A percentile compares a stretch with the other conserved stretches of the same genome.
These are phyloP conservation scores for Colletotrichum lupini DNA, from an alignment of 2,329 filamentous ascomycete genomes.

Conservation along the genomic window DNA sequence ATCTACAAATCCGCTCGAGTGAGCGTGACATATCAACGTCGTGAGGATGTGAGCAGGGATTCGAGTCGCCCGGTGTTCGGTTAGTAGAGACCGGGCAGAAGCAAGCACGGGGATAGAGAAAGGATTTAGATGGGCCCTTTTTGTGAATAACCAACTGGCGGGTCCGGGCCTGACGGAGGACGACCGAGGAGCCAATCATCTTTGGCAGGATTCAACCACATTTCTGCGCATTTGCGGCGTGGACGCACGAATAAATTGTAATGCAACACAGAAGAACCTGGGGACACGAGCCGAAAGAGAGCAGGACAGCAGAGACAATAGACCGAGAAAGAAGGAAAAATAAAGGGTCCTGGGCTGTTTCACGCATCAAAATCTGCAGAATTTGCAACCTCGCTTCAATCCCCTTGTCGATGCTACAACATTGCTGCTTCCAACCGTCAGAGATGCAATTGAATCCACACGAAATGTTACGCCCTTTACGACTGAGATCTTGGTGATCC, in stretches of 20 bases:
- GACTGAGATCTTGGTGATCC: background rate
- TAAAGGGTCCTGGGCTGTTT: constrained; percentile 31
- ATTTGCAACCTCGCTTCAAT: constrained; percentile 1
- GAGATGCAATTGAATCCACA: background rate
- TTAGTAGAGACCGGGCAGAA: background rate
- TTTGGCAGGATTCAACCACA: background rate
- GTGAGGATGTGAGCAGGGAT: constrained; percentile 17
- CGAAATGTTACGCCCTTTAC: background rate
- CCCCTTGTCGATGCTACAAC: background rate
- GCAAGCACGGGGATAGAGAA: background rate
- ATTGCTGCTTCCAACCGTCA: constrained; percentile 7
- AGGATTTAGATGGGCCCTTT: background rate
- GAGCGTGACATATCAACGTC: constrained; percentile 36
- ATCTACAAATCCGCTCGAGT: constrained; percentile 39
- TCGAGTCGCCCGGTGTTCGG: background rate
- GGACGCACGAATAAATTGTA: constrained; percentile 6
- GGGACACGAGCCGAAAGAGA: background rate
- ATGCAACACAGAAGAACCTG: background rate
- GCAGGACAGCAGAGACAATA: background rate
- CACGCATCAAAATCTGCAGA: constrained; percentile 17
- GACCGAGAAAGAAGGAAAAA: constrained; percentile 3
- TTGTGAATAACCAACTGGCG: background rate
- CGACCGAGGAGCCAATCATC: constrained; percentile 5
- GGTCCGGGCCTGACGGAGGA: constrained; percentile 3
- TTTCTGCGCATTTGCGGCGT: constrained; percentile 18